Base-by-base conservation (phyloP, 305 asterid species). In the Plantago lanceolata region DNA sequence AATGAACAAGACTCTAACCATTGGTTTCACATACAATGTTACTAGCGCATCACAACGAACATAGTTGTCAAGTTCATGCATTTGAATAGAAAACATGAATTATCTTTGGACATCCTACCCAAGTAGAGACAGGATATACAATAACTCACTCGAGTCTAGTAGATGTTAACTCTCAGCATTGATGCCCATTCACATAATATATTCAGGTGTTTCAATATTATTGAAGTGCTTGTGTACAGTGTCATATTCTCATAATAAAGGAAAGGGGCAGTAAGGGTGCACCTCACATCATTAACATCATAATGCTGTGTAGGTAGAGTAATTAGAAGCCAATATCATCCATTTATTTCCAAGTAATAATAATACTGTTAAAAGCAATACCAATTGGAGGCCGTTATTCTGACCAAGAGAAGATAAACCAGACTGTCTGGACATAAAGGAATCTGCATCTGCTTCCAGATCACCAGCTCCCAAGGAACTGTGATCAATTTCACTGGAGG, bases 361-460 rank as follows among this genome's bases (percentile, higher is more conserved):
- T 40, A 48, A 33, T 57, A 40, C 12, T 9, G 47, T 50, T 18
- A 51, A 31, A 26, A 62, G 63, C 29, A 58, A 49, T 84, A 82
- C 96, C 97, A 43, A 59, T 75, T 88, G 88, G 71, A 58, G 80
- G 73, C 77, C 79, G 78, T 84, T 89, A 67, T 76, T 80, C 64
- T 77, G 92, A 68, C 86, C 91, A 70, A 78, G 60, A 7, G 96
- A 87, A 72, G 96, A 87, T 75, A 94, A 73, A 64, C 93, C 96
- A 81, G 97, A 81, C 76, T 86, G 94, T 74, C 89, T 81, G 73
- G 96, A 80, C 79, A 78, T 75, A 43, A 86, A 67, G 75, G 99
- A 94, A 78, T 94, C 99, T 35, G 99, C 99, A 82, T 94, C 99
- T 48, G 97, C 97, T 73, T 94, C 99, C n/a, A 90, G 96, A 77